phyloP scores from a whole-genome alignment of 768 basidiomycete genomes.

The Tephrocybe sp. region DNA sequence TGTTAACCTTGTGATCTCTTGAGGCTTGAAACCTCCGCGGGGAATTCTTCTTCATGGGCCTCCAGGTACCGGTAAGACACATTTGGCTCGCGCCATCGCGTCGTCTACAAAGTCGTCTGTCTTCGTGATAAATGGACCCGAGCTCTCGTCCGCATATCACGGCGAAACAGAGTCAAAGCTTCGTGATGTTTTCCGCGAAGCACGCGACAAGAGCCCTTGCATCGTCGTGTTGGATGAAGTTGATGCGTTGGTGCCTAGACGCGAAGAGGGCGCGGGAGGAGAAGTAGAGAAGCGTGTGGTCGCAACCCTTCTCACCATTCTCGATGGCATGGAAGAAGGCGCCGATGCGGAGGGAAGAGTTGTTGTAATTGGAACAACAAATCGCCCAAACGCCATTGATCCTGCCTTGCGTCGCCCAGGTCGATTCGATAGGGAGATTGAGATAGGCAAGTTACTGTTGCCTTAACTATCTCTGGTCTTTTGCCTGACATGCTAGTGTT shows the following conservation, averaged over 20 bases:
- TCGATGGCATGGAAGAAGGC: constrained; percentile 80
- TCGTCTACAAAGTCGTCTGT: constrained; percentile 82
- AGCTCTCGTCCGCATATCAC: constrained; percentile 92
- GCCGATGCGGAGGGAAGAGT: constrained; percentile 55
- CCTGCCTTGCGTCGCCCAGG: constrained; percentile 89
- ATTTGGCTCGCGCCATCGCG: constrained; percentile 92
- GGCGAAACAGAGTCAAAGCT: constrained; percentile 94
- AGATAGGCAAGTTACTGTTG: constrained; percentile 63
- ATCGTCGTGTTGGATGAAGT: constrained; percentile 96
- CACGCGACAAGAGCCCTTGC: constrained; percentile 77
- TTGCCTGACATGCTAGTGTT: constrained; percentile 2
- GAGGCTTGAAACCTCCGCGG: constrained; percentile 91
- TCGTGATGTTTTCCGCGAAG: constrained; percentile 86
- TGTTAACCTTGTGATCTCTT: constrained; percentile 4
- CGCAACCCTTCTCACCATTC: constrained; percentile 88
- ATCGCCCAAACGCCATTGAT: constrained; percentile 93
- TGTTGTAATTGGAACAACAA: constrained; percentile 95
- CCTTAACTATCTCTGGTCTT: neutral
- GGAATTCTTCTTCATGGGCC: constrained; percentile 95
- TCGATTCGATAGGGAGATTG: constrained; percentile 92
- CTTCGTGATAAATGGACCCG: constrained; percentile 94
- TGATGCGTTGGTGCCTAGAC: constrained; percentile 87
- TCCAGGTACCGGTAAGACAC: constrained; percentile 97
- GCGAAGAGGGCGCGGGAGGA: constrained; percentile 88
- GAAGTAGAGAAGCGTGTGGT: constrained; percentile 97